Percentiles rank a stretch among this genome's conserved stretches.
These are phyloP conservation scores for Celoporthe dispersa DNA, from an alignment of 2,329 filamentous ascomycete genomes.

Conservation along the genomic window DNA sequence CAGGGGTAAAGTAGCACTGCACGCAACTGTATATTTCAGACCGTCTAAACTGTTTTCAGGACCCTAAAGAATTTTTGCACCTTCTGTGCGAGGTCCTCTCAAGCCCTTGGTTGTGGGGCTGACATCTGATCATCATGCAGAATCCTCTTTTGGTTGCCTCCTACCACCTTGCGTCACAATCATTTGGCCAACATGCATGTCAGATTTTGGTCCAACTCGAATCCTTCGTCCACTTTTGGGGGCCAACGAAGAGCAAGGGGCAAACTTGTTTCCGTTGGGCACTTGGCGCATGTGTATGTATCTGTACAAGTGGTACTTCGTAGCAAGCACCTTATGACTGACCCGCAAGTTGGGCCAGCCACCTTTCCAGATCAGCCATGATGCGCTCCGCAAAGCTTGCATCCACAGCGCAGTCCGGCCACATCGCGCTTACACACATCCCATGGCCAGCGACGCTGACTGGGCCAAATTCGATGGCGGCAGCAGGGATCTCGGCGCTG, in stretches of 20 bases:
- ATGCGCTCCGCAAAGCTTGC: conserved; percentile 16
- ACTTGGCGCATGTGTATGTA: neutral
- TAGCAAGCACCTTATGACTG: conserved; percentile 15
- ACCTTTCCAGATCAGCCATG: conserved; percentile 26
- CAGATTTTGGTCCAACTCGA: too few relatives aligned
- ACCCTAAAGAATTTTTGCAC: too few relatives aligned
- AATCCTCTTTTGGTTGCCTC: too few relatives aligned
- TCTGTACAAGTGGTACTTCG: neutral
- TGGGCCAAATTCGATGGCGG: conserved; percentile 35
- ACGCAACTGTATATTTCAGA: too few relatives aligned
- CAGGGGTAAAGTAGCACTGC: too few relatives aligned
- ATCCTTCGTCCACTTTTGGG: neutral
- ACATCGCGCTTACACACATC: conserved; percentile 22
- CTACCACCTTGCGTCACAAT: too few relatives aligned
- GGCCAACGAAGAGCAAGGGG: neutral
- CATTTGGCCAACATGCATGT: too few relatives aligned
- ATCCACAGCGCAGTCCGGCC: conserved; percentile 26
- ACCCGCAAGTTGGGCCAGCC: conserved; percentile 21
- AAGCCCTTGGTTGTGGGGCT: too few relatives aligned
- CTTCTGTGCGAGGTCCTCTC: too few relatives aligned
- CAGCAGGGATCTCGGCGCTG: conserved; percentile 38
- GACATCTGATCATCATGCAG: too few relatives aligned
- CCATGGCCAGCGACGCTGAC: conserved; percentile 36
- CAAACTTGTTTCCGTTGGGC: neutral
- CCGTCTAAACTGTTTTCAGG: too few relatives aligned